Evolutionary conservation across 352 stramenopile genomes (phyloP), one percentile per base, ranked within the genome.

Genomic region (Globisporangium nodosum): DNA sequence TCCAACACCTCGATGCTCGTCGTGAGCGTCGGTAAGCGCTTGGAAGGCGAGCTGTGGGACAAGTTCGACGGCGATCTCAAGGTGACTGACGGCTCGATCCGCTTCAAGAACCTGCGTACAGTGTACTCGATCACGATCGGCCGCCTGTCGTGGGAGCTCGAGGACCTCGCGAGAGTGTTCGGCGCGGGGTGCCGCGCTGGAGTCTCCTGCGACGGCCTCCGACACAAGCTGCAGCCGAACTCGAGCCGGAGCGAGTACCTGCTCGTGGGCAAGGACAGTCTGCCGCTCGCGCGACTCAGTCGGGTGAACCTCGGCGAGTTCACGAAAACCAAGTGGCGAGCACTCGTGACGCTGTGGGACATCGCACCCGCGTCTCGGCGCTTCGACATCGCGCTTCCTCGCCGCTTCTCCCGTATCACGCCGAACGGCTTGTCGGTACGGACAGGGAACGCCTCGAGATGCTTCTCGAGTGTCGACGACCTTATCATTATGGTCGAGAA

Each of bases 1-100:
- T 65, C 52, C 15, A 61, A 56, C 16, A 67, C 13, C 8, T 58
- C 51, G n/a, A 52, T 67, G 50, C 65, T 57, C n/a, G 9, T 55
- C 13, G 50, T 35, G 33, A 35, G 33, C 33, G 15, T 55, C 31
- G 50, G 27, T 27, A 53, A 24, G 48, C 49, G 49, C 15, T 12
- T 52, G 1, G 35, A 54, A 15, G 54, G 56, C 4, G 56, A 52
- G 2, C 5, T 35, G 2, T 61, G 56, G 56, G 47, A 51, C 35
- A 3, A 33, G 21, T 1, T 20, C 24, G 43, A 15, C 1, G 16
- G 6, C 0, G 31, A 27, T 27, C 24, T 27, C 1, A 27, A 27
- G 24, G 24, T 31, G 31, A 31, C 2, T 5, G 18, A 5, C 40
- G 40, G 1, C 13, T n/a, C 24, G 18, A 4, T 46, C 31, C 35